Evolutionary conservation across 192 early-diverging fungal genomes (phyloP), one percentile per base, ranked within the genome.

Genomic region (Backusella sp.): DNA sequence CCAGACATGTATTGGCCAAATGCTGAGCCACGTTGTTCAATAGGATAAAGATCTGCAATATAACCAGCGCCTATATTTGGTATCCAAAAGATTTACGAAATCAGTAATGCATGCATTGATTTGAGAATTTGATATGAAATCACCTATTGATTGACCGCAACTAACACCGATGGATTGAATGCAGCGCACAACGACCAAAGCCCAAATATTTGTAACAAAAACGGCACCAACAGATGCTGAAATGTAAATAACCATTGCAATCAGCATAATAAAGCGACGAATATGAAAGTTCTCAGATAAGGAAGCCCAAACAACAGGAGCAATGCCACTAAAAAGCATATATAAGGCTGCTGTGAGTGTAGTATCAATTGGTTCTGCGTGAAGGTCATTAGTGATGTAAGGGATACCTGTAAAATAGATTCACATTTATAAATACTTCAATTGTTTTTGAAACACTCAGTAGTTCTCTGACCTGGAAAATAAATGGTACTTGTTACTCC

Each of bases 311-410:
- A 86, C 37, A 1, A 86, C 37, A 11, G 85, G 83, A 49, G 80
- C 77, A 66, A 84, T 74, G 30, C 85, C 82, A 80, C 82, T 86
- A 42, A 86, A 83, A 12, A 86, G 65, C 30, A 86, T 81, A 53
- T 83, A 86, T 37, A 86, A 73, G 11, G 82, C 79, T 23, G 83
- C 80, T 8, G 84, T 83, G 1, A 82, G 67, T 65, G 82, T 86
- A 65, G 82, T 83, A 21, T 76, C 73, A 1, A 82, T 83, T 6
- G 76, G 73, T 6, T 79, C 75, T 0, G 84, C 78, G n/a, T 82
- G 34, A 6, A 86, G 74, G 11, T 86, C 84, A 66, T 79, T 32
- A 3, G 79, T 82, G 49, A 86, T 80, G 28, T 53, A 30, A 28
- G 76, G 76, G 17, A 73, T 35, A 34, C 72, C 72, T 73, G 28